Base-by-base conservation (phyloP, 768 basidiomycete species). In the Leccinum subgranulosum region DNA sequence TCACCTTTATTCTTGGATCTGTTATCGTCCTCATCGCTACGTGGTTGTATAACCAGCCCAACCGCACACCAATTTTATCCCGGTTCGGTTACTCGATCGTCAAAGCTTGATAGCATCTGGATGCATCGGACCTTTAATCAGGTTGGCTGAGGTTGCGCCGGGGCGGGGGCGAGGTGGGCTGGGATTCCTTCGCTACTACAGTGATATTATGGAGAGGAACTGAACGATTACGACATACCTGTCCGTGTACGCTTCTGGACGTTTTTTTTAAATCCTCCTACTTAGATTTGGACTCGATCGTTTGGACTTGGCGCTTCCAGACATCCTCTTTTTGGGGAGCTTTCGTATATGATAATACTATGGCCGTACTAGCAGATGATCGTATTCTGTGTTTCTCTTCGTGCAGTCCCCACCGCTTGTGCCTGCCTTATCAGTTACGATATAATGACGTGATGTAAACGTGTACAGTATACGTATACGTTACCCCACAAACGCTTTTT, bases 41-140 rank as follows among this genome's bases (percentile, higher is more conserved):
- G 2, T 94, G 90, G 86, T 77, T 95, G 58, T 98, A 97, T 76
- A 96, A 95, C 69, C 85, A 88, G 59, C 91, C 71, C 21, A 63
- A 41, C 52, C 73, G 71, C 23, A 77, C 43, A 69, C 76, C 54
- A 66, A 73, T 53, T 69, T 28, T 69, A 5, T 64, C 68, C 43
- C 66, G 71, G 41, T 41, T 65, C 11, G 59, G 63, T 34, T 74
- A 73, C 61, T 60, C 66, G 33, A 64, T 67, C 11, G 60, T 65
- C 50, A 72, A 72, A 52, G 64, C 55, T 3, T 62, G 55, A 63
- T 47, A 36, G 23, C 54, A 54, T 56, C 55, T 41, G 51, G 55
- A 51, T 49, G 49, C 29, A 43, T 54, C 29, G 25, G 19, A 41
- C 49, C 23, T 46, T 55, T 34, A 31, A 49, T 25, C 41, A 41